Base-by-base conservation (phyloP, 2,329 filamentous ascomycete species). In the Phoma sp. region DNA sequence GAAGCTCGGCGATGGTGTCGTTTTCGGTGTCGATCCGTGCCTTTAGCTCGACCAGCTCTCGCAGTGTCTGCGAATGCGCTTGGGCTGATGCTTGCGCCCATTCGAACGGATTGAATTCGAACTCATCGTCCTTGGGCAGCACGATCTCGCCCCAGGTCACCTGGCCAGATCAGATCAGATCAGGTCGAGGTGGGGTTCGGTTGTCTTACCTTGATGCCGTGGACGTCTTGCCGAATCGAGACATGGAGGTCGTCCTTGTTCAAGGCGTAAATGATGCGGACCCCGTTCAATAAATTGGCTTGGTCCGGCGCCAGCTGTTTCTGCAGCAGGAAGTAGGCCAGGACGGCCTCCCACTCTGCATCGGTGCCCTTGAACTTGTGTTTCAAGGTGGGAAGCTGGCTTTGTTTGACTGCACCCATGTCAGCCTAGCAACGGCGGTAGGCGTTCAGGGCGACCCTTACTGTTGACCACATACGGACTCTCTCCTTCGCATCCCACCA, bases 401-500 rank as follows among this genome's bases (percentile, higher is more conserved):
- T 56, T 35, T 74, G 67, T 51, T 67, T 64, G 55, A 76, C 74
- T 76, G 45, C 51, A 60, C 33, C 62, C 43, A 56, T 31, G 65
- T 73, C 55, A 74, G 65, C 58, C 55, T 53, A 46, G 52, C 61
- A 63, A 56, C 50, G 47, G 22, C 43, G 48, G 55, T 55, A 39
- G 39, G 19, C 2, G 33, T 36, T 36, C 6, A 43, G 57, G 58
- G 53, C 52, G 53, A 64, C 60, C 81, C 84, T 81, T 79, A 88
- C 86, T 74, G 58, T 80, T 80, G 51, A 80, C 74, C 37, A 81
- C 77, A 74, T 87, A 90, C 6, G 86, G 82, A 43, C 80, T 81
- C 51, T 84, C 81, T 50, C 85, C 85, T 65, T 92, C 89, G 27
- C 88, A 91, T 31, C 84, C 89, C 31, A 88, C 80, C 27, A 92